These are phyloP conservation scores for Penicillium expansum DNA, from an alignment of 2,329 filamentous ascomycete species.

Conservation along the genomic window DNA sequence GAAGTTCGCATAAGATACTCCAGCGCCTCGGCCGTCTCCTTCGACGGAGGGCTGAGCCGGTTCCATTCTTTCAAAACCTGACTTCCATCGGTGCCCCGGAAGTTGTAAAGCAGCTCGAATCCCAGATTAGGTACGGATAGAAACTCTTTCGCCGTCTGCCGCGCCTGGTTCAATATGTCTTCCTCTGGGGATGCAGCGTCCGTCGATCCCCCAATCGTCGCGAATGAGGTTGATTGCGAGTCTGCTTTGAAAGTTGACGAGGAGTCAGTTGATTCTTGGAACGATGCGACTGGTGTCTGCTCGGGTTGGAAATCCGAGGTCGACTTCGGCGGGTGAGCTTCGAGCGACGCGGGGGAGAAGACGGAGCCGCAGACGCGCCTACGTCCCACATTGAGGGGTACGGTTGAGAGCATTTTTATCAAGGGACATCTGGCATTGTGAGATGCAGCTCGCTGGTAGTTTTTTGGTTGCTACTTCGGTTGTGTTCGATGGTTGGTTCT, in stretches of 20 bases:
- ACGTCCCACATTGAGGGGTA: slow-evolving; percentile 29
- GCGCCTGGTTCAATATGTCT: slow-evolving; percentile 40
- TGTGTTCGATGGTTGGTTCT: not conserved
- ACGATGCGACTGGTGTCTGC: slow-evolving; percentile 14
- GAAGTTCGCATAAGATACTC: slow-evolving; percentile 29
- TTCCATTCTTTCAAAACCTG: slow-evolving; percentile 33
- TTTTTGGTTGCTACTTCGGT: not conserved
- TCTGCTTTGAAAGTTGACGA: slow-evolving; percentile 18
- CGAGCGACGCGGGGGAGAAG: slow-evolving; percentile 41
- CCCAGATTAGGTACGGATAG: slow-evolving; percentile 38
- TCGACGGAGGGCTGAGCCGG: slow-evolving; percentile 27
- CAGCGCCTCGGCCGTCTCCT: slow-evolving; percentile 34
- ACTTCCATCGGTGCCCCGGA: slow-evolving; percentile 26
- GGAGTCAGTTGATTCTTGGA: slow-evolving; percentile 16
- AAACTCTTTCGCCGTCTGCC: slow-evolving; percentile 42
- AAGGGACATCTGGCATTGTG: slow-evolving; percentile 17
- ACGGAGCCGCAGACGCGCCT: slow-evolving; percentile 46
- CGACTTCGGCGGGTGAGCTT: slow-evolving; percentile 29
- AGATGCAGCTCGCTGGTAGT: not conserved
- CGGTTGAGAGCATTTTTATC: slow-evolving; percentile 27
- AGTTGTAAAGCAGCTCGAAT: slow-evolving; percentile 30
- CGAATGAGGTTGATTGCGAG: slow-evolving; percentile 14
- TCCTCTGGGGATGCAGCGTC: slow-evolving; percentile 28
- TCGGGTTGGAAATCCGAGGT: slow-evolving; percentile 24
- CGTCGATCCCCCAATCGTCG: slow-evolving; percentile 8